Conservation (phyloP, 495 filamentous ascomycete species). For the Ascobolus immersus region DNA sequence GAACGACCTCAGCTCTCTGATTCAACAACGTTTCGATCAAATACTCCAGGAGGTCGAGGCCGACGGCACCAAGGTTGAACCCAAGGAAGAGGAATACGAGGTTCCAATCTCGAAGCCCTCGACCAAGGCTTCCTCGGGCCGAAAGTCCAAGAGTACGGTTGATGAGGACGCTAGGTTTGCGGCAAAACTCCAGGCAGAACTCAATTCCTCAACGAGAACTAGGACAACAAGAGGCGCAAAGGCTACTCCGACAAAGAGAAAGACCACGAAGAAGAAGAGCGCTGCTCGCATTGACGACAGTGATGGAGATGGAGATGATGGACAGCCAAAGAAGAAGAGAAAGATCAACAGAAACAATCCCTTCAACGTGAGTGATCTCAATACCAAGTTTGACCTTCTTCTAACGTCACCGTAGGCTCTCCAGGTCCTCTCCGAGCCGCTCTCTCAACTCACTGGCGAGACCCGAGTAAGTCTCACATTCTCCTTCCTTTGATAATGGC, state of each 20-base stretch:
- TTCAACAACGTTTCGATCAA: slow-evolving; percentile 74
- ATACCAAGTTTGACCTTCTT: background rate
- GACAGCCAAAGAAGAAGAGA: slow-evolving; percentile 27
- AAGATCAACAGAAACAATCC: slow-evolving; percentile 37
- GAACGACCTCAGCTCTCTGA: slow-evolving; percentile 58
- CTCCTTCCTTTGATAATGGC: slow-evolving; percentile 11
- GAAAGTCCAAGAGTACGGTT: slow-evolving; percentile 25
- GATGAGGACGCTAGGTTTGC: slow-evolving; percentile 72
- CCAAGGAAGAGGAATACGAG: slow-evolving; percentile 26
- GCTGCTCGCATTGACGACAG: slow-evolving; percentile 57
- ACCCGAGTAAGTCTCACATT: slow-evolving; percentile 17
- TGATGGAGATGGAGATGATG: slow-evolving; percentile 35
- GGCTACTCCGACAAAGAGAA: slow-evolving; percentile 38
- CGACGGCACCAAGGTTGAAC: slow-evolving; percentile 13
- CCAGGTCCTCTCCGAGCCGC: slow-evolving; percentile 35
- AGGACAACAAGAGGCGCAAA: slow-evolving; percentile 44
- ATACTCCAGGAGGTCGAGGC: slow-evolving; percentile 21
- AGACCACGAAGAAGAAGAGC: slow-evolving; percentile 34
- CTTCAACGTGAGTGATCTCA: slow-evolving; percentile 37
- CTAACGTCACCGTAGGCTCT: slow-evolving; percentile 6
- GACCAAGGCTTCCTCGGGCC: slow-evolving; percentile 21
- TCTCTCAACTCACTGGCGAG: slow-evolving; percentile 35
- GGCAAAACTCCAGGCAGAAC: slow-evolving; percentile 70
- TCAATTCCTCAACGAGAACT: slow-evolving; percentile 51
- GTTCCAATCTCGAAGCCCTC: slow-evolving; percentile 19